Evolutionary conservation across 2,329 filamentous ascomycete genomes (phyloP), one percentile per base, ranked within the genome.

Genomic region (Pyricularia sp.): DNA sequence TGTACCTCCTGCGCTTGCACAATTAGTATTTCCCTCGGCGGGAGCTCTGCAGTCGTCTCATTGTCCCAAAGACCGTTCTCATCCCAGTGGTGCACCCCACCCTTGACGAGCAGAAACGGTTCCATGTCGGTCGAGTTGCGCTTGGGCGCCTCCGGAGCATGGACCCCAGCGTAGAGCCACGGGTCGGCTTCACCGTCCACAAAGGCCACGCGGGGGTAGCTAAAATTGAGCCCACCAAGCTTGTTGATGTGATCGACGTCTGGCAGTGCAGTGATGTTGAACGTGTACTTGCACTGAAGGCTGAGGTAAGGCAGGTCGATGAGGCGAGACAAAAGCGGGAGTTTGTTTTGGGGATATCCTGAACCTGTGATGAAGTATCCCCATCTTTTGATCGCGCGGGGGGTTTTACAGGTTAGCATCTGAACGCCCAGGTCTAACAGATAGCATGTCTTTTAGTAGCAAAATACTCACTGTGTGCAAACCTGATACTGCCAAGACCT

Each of bases 41-140:
- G 68, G n/a, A 69, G 59, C 26, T 63, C 61, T 1, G 33, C 10
- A 11, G 65, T 69, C 6, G 88, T 89, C 75, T 91, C 82, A 69
- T 89, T 89, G 0, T 81, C 77, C 68, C 88, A 87, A 12, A 90
- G 72, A 1, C 88, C 87, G 71, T 90, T 90, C 79, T 90, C 88
- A 71, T 92, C 90, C 89, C 90, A 94, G 75, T 94, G 92, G 77
- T 95, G 92, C 23, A 93, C 90, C 0, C 87, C 91, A 20, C 84
- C 85, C 2, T 84, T 79, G 66, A 95, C 92, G 64, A 94, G 75
- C 17, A 92, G 84, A 72, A 89, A 91, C 0, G 92, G 92, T 79
- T 93, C 85, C 64, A 82, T 84, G 0, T 81, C 79, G 20, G 81
- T 78, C 28, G 90, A 81, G 30, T 81, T 79, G 6, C 68, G 68